Base-by-base conservation (phyloP, 1,139 yeast species). In the Chernovozyma aurita region DNA sequence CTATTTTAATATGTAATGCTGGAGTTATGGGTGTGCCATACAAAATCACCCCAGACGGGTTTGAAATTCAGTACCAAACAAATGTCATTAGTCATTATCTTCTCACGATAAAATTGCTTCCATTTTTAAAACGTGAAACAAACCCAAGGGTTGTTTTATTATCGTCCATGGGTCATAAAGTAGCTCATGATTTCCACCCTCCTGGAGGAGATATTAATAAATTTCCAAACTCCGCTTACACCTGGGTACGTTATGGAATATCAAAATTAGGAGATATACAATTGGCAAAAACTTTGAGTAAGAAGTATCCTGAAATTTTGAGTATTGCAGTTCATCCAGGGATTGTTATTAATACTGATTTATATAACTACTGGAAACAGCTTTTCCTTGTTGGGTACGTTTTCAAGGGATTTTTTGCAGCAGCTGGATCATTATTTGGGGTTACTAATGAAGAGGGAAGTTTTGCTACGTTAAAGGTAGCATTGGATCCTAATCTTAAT, bases 11-110 rank as follows among this genome's bases (percentile, higher is more conserved):
- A 30, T 62, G 63, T 39, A 68, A 68, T 48, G 74, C 73, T 3
- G 74, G 74, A 1, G 39, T 67, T 13, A 63, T 68, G 72, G 72
- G 56, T 1, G 54, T 57, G 4, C 70, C 72, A 0, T 61, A 46
- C 40, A 57, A 59, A 34, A 40, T 49, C 25, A 63, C 73, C 12
- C 54, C 56, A 36, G 73, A 68, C 42, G 62, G 57, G 18, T 57
- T 55, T 44, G 74, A 68, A 42, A 48, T 65, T 30, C 73, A 68
- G 46, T 66, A 62, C 49, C 73, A 68, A 48, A 70, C 65, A 17
- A 67, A 68, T 42, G 57, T 53, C 32, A 60, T 62, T 15, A 48
- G 63, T 22, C 73, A 64, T 36, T 43, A 62, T 22, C 50, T 68
- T 32, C 55, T 68, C 41, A 59, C 68, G 1, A 47, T 59, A 15